These are phyloP conservation scores for Nymphaea thermarum DNA, from an alignment of 164 flowering plant species.

Conservation along the genomic window DNA sequence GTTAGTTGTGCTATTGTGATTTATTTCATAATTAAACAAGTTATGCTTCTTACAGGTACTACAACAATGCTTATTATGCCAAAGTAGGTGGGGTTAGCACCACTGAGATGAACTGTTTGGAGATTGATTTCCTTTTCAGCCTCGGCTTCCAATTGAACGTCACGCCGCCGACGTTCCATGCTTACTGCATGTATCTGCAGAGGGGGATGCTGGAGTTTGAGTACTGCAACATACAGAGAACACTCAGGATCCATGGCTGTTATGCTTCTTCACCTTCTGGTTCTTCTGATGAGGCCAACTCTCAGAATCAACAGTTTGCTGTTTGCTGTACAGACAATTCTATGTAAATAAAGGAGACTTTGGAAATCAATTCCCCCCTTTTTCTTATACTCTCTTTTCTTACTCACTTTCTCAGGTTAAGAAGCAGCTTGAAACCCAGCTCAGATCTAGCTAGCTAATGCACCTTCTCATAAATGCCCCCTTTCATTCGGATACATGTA, in stretches of 20 bases:
- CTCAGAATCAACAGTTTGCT: neutral
- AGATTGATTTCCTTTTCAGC: conserved; percentile 86
- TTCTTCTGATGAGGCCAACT: neutral
- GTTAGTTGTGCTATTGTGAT: too few species aligned
- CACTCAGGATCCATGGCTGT: conserved; percentile 38
- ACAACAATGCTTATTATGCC: conserved; percentile 97
- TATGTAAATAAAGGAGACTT: neutral
- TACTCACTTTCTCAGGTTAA: neutral
- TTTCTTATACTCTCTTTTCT: too few species aligned
- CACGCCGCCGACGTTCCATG: conserved; percentile 67
- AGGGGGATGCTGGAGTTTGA: conserved; percentile 26
- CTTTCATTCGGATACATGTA: too few species aligned
- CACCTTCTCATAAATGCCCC: too few species aligned
- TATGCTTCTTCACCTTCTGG: conserved; percentile 12
- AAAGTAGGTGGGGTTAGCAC: conserved; percentile 91
- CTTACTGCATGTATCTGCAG: conserved; percentile 65
- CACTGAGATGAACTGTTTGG: conserved; percentile 77
- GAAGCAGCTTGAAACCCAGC: neutral
- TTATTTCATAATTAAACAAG: neutral
- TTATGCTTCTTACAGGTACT: conserved; percentile 36
- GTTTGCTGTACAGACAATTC: neutral
- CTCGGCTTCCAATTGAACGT: conserved; percentile 73
- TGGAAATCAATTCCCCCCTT: neutral
- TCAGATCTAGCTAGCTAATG: too few species aligned
- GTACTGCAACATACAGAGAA: conserved; percentile 14